These are phyloP conservation scores for Plectranthus barbatus DNA, from an alignment of 257 asterid species.

Conservation along the genomic window DNA sequence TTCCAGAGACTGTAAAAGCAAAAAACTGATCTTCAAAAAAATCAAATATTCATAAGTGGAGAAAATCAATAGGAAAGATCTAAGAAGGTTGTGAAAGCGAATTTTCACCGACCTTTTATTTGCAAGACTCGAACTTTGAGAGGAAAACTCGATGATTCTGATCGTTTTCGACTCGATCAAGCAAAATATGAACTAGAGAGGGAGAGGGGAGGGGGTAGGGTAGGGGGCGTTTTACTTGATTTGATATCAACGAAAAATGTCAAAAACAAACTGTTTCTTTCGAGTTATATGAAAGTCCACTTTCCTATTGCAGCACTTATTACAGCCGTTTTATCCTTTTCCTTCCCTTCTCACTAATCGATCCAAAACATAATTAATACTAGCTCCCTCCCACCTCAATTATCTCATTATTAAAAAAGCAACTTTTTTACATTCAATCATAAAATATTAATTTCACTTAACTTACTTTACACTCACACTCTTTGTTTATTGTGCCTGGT, in stretches of 20 bases:
- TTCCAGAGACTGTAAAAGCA: conserved; percentile 5
- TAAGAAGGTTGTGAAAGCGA: neutral
- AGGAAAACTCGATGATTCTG: neutral
- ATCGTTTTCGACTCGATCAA: neutral
- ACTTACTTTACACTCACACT: too few species aligned
- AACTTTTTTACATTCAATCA: too few species aligned
- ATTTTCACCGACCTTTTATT: conserved; percentile 7
- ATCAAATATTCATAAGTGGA: neutral
- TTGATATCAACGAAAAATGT: conserved; percentile 16
- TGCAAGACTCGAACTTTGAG: neutral
- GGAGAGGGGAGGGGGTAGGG: neutral
- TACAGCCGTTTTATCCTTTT: neutral
- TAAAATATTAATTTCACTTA: too few species aligned
- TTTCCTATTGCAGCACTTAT: neutral
- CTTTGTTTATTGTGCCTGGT: too few species aligned
- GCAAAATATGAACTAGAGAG: neutral
- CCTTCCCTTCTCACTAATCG: too few species aligned
- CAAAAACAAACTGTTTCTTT: conserved; percentile 8
- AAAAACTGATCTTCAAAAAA: conserved; percentile 1
- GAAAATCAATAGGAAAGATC: neutral
- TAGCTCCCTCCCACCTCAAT: too few species aligned
- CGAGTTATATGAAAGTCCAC: conserved; percentile 1
- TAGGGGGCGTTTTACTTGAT: conserved; percentile 16
- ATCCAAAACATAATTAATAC: too few species aligned
- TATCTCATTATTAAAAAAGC: too few species aligned